Base-by-base conservation (phyloP, 1,284 basidiomycete genomes). In the Meira nashicola region DNA sequence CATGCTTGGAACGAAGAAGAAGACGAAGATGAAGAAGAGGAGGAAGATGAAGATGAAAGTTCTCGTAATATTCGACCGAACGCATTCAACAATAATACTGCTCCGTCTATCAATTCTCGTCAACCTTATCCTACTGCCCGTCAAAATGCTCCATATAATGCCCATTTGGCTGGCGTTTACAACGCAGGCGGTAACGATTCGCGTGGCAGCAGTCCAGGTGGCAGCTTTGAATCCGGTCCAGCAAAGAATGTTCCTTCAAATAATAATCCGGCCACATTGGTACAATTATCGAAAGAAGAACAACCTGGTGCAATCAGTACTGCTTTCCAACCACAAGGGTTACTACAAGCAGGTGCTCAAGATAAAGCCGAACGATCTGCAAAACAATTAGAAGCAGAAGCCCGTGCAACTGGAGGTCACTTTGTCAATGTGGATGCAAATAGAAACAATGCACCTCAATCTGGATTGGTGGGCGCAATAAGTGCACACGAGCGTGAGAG, bases 361-460 rank as follows among this genome's bases (percentile, higher is more conserved):
- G 93, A 97, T 78, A 93, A 92, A 79, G 87, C 92, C 73, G 92
- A 95, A 75, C 86, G 92, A 47, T 94, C 91, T 23, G 94, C 95
- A 9, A 94, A 93, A 79, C 85, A 88, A 55, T 91, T 95, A 73
- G 93, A 99, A 78, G 89, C 93, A 78, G 82, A 90, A 12, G 94
- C 94, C 6, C 84, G 93, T 48, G 91, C 93, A 79, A 86, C 83
- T 8, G 95, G 95, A 39, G 87, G 86, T 28, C 89, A 90, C 10
- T 83, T 98, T 58, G 87, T 98, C 80, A 93, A 93, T 75, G 90
- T 98, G 19, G 90, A 90, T 4, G 21, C 17, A 17, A 86, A 87
- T 76, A 95, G 95, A 79, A 92, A 93, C 0, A 92, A 91, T 3
- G 91, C 92, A 1, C 94, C 95, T 9, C 91, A 95, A 79, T 91